Evolutionary conservation across 768 basidiomycete genomes (phyloP).

Genomic region (Boletus pseudo-olivaceus): DNA sequence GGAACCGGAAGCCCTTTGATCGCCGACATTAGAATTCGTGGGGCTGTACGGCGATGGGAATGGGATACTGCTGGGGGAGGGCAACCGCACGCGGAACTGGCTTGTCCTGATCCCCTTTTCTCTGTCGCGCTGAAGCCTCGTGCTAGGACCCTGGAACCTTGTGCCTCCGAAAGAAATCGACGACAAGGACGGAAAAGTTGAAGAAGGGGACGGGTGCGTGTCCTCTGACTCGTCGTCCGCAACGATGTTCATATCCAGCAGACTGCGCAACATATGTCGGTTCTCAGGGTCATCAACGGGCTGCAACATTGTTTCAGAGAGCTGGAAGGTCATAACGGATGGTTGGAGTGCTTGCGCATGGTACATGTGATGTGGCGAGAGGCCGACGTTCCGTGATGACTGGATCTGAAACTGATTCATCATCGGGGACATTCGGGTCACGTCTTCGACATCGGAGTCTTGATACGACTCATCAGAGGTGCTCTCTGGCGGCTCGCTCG

Average conservation of each 20-base stretch:
- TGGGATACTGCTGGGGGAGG: conserved; percentile 1
- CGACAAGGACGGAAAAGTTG: neutral
- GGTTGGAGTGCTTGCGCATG: conserved; percentile 19
- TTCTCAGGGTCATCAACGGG: conserved; percentile 30
- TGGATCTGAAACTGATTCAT: conserved; percentile 30
- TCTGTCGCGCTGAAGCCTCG: conserved; percentile 19
- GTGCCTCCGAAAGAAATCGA: conserved; percentile 3
- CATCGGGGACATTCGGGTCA: conserved; percentile 29
- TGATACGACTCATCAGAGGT: conserved; percentile 28
- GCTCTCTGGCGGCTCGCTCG: conserved; percentile 29
- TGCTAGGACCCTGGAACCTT: conserved; percentile 22
- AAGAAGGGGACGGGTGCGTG: conserved; percentile 3
- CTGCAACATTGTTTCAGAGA: conserved; percentile 22
- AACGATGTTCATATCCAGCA: conserved; percentile 15
- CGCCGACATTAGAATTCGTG: neutral
- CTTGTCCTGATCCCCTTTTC: conserved; percentile 8
- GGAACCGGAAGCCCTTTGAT: conserved; percentile 8
- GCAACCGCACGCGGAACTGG: conserved; percentile 10
- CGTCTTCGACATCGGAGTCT: conserved; percentile 29
- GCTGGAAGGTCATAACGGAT: conserved; percentile 31
- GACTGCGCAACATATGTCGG: conserved; percentile 14
- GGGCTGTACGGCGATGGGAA: conserved; percentile 12
- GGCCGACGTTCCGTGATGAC: conserved; percentile 9
- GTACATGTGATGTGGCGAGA: conserved; percentile 2
- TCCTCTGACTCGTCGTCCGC: conserved; percentile 15